Evolutionary conservation across 1,139 yeast genomes (phyloP).

Genomic region (Nakaseomyces bracarensis): DNA sequence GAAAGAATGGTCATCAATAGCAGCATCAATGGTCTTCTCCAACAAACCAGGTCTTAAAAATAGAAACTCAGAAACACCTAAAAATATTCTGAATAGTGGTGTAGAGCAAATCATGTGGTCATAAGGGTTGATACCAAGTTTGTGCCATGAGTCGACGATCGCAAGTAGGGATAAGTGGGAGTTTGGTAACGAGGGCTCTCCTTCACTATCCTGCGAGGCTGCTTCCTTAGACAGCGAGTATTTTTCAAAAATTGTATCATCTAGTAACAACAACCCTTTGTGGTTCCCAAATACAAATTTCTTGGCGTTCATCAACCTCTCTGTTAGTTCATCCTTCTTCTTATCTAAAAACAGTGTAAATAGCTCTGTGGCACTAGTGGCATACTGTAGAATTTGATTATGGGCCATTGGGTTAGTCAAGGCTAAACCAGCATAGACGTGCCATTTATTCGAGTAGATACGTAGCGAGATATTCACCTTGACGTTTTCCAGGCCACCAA

Average conservation of each 20-base stretch:
- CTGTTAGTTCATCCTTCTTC: slow-evolving; percentile 46
- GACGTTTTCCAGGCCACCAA: slow-evolving; percentile 93
- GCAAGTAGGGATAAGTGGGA: slow-evolving; percentile 83
- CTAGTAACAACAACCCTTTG: slow-evolving; percentile 43
- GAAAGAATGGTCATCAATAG: slow-evolving; percentile 57
- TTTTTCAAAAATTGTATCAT: slow-evolving; percentile 70
- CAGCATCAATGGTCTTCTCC: slow-evolving; percentile 70
- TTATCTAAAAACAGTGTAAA: slow-evolving; percentile 77
- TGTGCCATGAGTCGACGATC: slow-evolving; percentile 90
- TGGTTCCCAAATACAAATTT: slow-evolving; percentile 64
- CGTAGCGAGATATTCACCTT: slow-evolving; percentile 87
- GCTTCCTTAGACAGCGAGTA: slow-evolving; percentile 73
- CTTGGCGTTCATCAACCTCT: slow-evolving; percentile 58
- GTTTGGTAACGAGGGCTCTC: slow-evolving; percentile 58
- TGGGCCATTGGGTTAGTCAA: slow-evolving; percentile 94
- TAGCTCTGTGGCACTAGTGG: slow-evolving; percentile 73
- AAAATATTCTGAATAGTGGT: slow-evolving; percentile 80
- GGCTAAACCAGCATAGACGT: slow-evolving; percentile 95
- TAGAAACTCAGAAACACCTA: slow-evolving; percentile 88
- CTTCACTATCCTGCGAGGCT: slow-evolving; percentile 26
- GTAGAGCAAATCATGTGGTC: slow-evolving; percentile 97
- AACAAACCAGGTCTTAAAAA: slow-evolving; percentile 77
- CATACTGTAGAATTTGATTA: slow-evolving; percentile 80
- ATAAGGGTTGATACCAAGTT: slow-evolving; percentile 78
- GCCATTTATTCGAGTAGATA: slow-evolving; percentile 92